Evolutionary conservation across 108 stramenopile genomes (phyloP), one percentile per base, ranked within the genome.

Genomic region (Discostella pseudostelligera): DNA sequence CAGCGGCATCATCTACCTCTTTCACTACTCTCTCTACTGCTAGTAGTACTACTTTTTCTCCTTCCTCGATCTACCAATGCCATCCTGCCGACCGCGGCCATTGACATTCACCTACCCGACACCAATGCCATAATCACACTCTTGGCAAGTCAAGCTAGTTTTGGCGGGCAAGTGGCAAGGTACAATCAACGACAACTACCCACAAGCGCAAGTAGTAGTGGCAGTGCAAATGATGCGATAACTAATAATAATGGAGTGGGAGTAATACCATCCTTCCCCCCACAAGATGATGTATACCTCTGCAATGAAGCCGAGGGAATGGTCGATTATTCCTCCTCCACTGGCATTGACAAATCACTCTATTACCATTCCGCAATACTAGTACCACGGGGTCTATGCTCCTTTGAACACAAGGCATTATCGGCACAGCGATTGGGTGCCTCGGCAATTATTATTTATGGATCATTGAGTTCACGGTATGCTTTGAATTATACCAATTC

Each of bases 101-200:
- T 84, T 12, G 74, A 84, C 59, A 36, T 82, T 0, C 36, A 37
- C 37, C 16, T 50, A 3, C 63, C 70, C 3, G 43, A 54, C 24
- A 65, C 65, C 62, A 32, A 58, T 22, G 7, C 35, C 20, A 21
- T 37, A 37, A 55, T 68, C 29, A 72, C 83, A 14, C 74, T 86
- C 28, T 69, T 88, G 39, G 83, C 84, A 7, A 88, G 88, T 8
- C 88, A 94, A 67, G 93, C 93, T 6, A 72, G 55, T 19, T 94
- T 87, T 72, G 89, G 88, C 8, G 8, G 63, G 4, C 14, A 39
- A 1, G 69, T 59, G 8, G 46, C 57, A 3, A 12, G 13, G 12
- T 72, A 48, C 37, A 11, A 20, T 19, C 20, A 68, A 13, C 49
- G 77, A 1, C 13, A 22, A 36, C 8, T 45, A 14, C 22, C 21